These are phyloP conservation scores for Eutrema salsugineum DNA, from an alignment of 441 rosid species.

Conservation along the genomic window DNA sequence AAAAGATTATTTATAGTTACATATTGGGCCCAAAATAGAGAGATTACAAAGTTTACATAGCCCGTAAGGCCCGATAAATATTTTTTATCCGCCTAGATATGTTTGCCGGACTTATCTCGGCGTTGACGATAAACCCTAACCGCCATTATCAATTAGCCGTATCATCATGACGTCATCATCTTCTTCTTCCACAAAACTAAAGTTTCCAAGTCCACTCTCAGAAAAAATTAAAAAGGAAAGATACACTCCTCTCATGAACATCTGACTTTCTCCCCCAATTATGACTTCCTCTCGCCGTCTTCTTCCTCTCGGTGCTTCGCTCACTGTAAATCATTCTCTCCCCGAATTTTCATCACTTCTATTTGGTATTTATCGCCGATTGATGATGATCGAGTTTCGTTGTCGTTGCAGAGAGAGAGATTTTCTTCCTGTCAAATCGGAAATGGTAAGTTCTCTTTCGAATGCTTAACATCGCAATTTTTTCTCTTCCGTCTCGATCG, in stretches of 20 bases:
- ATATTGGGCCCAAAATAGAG: no score
- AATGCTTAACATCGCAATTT: not conserved
- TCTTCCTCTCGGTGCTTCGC: slow-evolving; percentile 39
- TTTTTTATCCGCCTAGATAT: not conserved
- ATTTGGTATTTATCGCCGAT: not conserved
- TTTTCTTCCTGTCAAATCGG: slow-evolving; percentile 25
- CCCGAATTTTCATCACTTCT: not conserved
- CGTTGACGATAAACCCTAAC: slow-evolving; percentile 19
- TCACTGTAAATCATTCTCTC: slow-evolving; percentile 30
- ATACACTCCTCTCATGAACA: not conserved
- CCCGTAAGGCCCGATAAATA: slow-evolving; percentile 4
- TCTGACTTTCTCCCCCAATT: slow-evolving; percentile 22
- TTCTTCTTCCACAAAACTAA: not conserved
- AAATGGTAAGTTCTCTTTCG: slow-evolving; percentile 31
- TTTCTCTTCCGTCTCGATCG: not conserved
- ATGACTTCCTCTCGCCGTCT: slow-evolving; percentile 55
- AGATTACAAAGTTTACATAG: not conserved
- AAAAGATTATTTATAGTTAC: not conserved
- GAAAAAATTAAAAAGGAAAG: not conserved
- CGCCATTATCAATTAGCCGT: slow-evolving; percentile 7
- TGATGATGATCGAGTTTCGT: slow-evolving; percentile 12
- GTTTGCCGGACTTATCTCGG: not conserved
- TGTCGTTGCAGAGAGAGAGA: slow-evolving; percentile 38
- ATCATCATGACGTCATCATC: slow-evolving; percentile 19
- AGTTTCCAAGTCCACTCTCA: not conserved